Base-by-base conservation (phyloP, 805 yeast species). In the Tetrapisispora arboricola region DNA sequence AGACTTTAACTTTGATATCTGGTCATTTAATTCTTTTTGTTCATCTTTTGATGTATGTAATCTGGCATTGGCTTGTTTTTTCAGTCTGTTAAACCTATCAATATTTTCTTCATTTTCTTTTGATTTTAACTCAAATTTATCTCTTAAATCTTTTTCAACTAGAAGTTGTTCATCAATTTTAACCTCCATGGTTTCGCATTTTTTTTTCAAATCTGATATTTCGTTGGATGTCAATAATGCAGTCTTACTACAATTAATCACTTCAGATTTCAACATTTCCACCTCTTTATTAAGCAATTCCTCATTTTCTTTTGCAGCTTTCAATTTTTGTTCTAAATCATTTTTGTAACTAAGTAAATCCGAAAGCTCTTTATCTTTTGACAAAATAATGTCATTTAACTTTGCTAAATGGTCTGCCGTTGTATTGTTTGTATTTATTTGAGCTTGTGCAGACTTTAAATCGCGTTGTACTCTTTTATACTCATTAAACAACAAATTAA, bases 11-110 rank as follows among this genome's bases (percentile, higher is more conserved):
- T 54, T 59, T 8, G 55, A 57, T 12, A 67, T 45, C 44, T 68
- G 62, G 6, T 50, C 43, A 34, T 59, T 72, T 32, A 77, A 56
- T 6, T 60, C 64, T 27, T 64, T 61, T 22, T 70, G 57, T 8
- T 63, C 61, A 6, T 52, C 50, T 36, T 54, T 55, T 3, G 57
- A 49, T 7, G 54, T 53, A 39, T 57, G 54, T 27, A 60, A 41
- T 27, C 59, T 58, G 36, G 65, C 66, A 51, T 60, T 60, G 1
- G 67, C 66, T 38, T 52, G 60, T 47, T 53, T 51, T 46, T 50
- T 62, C 21, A 64, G 42, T 32, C 63, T 51, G 31, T 49, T 52
- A 40, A 62, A 53, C 24, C 62, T 51, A 16, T 55, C 61, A 19
- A 56, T 55, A 27, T 58, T 48, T 15, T 65, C 66, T 1, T 56